Evolutionary conservation across 345 rosid genomes (phyloP).

Genomic region (Rhodamnia rubescens): DNA sequence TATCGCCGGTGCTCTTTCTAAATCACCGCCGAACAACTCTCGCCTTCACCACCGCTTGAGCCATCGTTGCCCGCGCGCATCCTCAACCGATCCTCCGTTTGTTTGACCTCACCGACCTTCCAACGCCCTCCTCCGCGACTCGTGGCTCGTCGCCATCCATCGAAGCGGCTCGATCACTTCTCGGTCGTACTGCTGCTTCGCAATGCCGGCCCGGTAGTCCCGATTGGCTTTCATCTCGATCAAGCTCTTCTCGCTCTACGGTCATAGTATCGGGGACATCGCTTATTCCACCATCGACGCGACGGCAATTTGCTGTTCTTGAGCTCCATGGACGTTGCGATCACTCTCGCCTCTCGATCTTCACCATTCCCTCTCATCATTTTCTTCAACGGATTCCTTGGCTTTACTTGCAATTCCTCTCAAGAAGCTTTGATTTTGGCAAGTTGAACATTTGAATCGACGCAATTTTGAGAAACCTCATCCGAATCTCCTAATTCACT

Average conservation of each 20-base stretch:
- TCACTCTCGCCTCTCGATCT: constrained; percentile 42
- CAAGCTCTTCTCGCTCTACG: constrained; percentile 52
- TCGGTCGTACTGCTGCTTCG: no score
- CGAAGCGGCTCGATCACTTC: no score
- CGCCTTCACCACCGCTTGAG: no score
- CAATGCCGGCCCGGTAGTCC: constrained; percentile 30
- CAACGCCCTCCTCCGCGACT: no score
- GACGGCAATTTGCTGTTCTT: constrained; percentile 63
- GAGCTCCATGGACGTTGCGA: constrained; percentile 30
- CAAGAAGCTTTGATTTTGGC: not conserved
- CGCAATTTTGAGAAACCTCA: not conserved
- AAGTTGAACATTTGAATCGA: no score
- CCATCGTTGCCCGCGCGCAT: no score
- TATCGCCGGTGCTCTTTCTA: not conserved
- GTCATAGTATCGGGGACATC: constrained; percentile 73
- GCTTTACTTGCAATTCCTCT: not conserved
- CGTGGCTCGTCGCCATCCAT: no score
- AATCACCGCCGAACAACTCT: not conserved
- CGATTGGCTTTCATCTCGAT: constrained; percentile 54
- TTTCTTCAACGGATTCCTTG: not conserved
- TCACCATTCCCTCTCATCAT: constrained; percentile 28
- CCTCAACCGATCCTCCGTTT: no score
- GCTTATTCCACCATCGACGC: constrained; percentile 63
- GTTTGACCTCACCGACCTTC: no score
- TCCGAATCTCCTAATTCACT: not conserved